A percentile compares a stretch with the other conserved stretches of the same genome.
These are phyloP conservation scores for Leccinum brunneo-olivaceum DNA, from an alignment of 1,284 basidiomycete genomes.

Conservation along the genomic window DNA sequence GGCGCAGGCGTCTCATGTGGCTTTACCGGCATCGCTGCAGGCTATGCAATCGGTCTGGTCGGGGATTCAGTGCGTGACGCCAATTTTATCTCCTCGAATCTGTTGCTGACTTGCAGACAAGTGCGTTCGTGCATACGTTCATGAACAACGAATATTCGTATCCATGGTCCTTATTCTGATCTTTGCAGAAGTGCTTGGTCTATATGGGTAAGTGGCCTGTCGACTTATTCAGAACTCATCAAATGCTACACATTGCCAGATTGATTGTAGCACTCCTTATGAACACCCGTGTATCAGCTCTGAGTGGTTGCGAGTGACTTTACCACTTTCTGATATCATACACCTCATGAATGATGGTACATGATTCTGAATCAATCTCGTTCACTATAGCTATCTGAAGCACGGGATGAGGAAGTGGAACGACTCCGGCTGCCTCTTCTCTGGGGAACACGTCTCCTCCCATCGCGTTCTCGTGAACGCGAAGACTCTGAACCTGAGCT, in stretches of 20 bases:
- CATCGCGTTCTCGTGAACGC: conserved; percentile 40
- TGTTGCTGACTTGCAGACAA: conserved; percentile 22
- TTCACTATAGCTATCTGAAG: conserved; percentile 13
- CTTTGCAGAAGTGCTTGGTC: conserved; percentile 89
- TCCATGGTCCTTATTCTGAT: conserved; percentile 88
- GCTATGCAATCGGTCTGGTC: conserved; percentile 95
- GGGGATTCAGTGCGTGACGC: conserved; percentile 76
- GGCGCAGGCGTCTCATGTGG: conserved; percentile 92
- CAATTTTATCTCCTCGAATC: neutral
- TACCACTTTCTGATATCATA: conserved; percentile 11
- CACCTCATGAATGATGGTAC: conserved; percentile 10
- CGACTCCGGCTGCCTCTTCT: conserved; percentile 22
- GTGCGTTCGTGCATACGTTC: conserved; percentile 70
- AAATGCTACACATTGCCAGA: conserved; percentile 30
- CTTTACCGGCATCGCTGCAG: conserved; percentile 90
- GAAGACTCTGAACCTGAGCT: conserved; percentile 25
- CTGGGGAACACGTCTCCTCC: conserved; percentile 39
- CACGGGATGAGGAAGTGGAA: conserved; percentile 18
- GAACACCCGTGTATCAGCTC: conserved; percentile 58
- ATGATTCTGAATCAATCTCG: conserved; percentile 12
- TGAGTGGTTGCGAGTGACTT: conserved; percentile 24
- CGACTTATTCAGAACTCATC: neutral
- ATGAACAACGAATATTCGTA: conserved; percentile 89
- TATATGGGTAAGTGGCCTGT: conserved; percentile 64
- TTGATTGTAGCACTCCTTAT: conserved; percentile 87